Conservation (phyloP, 805 yeast genomes). For the Hanseniaspora guilliermondii region DNA sequence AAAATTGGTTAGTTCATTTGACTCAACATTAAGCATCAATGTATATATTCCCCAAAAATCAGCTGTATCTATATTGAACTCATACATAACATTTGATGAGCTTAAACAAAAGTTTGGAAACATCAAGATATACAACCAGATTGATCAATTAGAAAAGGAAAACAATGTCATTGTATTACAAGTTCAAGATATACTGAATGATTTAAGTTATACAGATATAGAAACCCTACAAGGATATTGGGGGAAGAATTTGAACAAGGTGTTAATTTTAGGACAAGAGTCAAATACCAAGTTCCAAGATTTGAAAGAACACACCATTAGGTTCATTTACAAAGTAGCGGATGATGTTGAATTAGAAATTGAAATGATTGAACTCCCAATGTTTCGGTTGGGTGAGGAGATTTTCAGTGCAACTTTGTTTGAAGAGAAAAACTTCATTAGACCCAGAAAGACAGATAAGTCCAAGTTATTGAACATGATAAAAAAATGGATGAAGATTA, state of each 20-base stretch:
- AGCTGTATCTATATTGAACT: background rate
- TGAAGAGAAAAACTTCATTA: background rate
- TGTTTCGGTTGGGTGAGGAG: constrained; percentile 4
- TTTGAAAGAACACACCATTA: background rate
- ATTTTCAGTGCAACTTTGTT: background rate
- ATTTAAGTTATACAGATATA: background rate
- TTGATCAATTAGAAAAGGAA: background rate
- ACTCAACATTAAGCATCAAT: background rate
- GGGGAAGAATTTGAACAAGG: background rate
- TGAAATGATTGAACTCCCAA: constrained; percentile 1
- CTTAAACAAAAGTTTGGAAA: background rate
- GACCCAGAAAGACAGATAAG: background rate
- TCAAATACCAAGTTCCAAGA: background rate
- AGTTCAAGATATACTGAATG: background rate
- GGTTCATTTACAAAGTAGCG: background rate
- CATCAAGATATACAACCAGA: background rate
- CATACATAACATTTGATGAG: constrained; percentile 2
- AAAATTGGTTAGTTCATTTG: background rate
- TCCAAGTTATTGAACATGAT: background rate
- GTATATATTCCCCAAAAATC: constrained; percentile 4
- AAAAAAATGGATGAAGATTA: constrained; percentile 1
- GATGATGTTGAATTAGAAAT: background rate
- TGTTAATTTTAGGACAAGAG: background rate
- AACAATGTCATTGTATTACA: background rate
- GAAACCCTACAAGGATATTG: background rate